Conservation (phyloP, 805 yeast genomes). For the Nakazawaea populi region DNA sequence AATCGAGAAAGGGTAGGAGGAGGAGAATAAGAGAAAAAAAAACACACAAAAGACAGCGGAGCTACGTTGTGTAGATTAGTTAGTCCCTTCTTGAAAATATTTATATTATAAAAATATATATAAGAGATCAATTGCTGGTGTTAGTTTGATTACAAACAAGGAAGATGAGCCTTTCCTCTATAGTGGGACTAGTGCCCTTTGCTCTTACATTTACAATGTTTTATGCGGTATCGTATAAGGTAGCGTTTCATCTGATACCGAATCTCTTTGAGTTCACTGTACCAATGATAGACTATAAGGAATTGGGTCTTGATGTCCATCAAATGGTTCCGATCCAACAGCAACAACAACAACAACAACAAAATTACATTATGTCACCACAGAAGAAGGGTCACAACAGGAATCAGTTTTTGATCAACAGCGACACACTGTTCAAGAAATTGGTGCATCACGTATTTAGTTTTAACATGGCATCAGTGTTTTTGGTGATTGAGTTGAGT, state of each 20-base stretch:
- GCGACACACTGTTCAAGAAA: background rate
- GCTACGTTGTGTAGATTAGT: too few species aligned
- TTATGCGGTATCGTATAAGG: constrained; percentile 6
- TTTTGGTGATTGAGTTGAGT: constrained; percentile 22
- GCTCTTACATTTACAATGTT: constrained; percentile 1
- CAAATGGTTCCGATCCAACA: constrained; percentile 13
- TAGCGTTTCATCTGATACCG: constrained; percentile 11
- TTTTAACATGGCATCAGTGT: constrained; percentile 19
- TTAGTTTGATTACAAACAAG: background rate
- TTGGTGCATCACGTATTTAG: constrained; percentile 6
- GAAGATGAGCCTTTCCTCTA: constrained; percentile 3
- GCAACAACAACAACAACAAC: constrained; percentile 27
- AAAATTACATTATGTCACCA: constrained; percentile 16
- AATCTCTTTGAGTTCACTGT: constrained; percentile 11
- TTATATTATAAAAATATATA: background rate
- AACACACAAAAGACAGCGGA: too few species aligned
- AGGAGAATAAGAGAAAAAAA: too few species aligned
- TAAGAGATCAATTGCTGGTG: background rate
- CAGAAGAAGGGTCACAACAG: constrained; percentile 32
- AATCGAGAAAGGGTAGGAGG: too few species aligned
- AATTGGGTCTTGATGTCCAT: constrained; percentile 6
- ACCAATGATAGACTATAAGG: constrained; percentile 7
- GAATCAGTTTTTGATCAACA: constrained; percentile 16
- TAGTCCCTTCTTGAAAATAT: too few species aligned
- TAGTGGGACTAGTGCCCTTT: constrained; percentile 14